phyloP scores from a whole-genome alignment of 306 rosid genomes.

The Vigna hirtella region DNA sequence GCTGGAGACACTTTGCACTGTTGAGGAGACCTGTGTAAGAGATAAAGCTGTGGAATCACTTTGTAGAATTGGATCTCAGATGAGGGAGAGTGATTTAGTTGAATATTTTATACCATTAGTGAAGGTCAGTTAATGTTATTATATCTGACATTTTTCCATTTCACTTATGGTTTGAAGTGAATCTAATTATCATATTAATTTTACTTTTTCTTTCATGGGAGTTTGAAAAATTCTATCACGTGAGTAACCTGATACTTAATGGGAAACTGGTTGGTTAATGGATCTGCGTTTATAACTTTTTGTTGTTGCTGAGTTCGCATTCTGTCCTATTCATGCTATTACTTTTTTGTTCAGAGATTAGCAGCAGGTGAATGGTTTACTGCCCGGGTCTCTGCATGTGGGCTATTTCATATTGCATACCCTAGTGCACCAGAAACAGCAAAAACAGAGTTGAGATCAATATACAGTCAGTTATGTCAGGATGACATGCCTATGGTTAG shows the following conservation, averaged over 20 bases:
- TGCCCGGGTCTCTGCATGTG: constrained; percentile 97
- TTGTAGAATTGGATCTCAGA: constrained; percentile 94
- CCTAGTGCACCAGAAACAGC: constrained; percentile 81
- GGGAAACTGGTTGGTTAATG: constrained; percentile 12
- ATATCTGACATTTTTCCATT: constrained; percentile 9
- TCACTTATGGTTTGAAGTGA: constrained; percentile 12
- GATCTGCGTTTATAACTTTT: constrained; percentile 13
- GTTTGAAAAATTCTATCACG: constrained; percentile 15
- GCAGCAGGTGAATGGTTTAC: constrained; percentile 99
- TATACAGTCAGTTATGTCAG: constrained; percentile 91
- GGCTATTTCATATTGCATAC: constrained; percentile 92
- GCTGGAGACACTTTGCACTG: constrained; percentile 86
- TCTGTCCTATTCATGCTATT: constrained; percentile 18
- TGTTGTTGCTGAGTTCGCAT: constrained; percentile 30
- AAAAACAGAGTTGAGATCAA: constrained; percentile 84
- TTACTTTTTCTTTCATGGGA: not conserved
- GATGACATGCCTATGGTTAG: constrained; percentile 99
- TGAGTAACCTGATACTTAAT: constrained; percentile 1
- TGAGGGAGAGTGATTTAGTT: constrained; percentile 91
- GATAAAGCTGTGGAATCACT: constrained; percentile 94
- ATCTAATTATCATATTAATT: constrained; percentile 30
- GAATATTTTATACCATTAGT: constrained; percentile 87
- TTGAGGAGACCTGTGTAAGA: constrained; percentile 96
- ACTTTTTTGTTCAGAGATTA: constrained; percentile 70
- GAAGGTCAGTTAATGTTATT: constrained; percentile 65